Base-by-base conservation (phyloP, 805 yeast genomes). In the Nakazawaea holstii region DNA sequence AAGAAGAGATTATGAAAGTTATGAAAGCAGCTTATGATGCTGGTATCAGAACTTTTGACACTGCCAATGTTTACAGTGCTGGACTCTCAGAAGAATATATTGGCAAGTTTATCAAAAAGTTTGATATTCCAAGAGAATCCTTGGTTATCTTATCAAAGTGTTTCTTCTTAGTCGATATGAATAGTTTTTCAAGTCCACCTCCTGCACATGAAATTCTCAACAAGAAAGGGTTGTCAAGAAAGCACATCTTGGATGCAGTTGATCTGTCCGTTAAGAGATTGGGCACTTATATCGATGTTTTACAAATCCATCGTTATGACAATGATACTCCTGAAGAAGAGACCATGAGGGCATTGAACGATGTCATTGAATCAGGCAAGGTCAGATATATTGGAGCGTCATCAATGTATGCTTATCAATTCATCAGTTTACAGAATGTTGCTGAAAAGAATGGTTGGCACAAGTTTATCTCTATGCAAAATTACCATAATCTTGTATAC, bases 371-470 rank as follows among this genome's bases (percentile, higher is more conserved):
- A 27, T 48, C 55, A 31, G 82, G 83, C 11, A 56, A 63, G 30
- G 69, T 68, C 6, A 65, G 82, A 43, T 80, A 80, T 58, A 70
- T 80, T 48, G 85, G 86, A 20, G 84, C 85, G 2, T 79, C 83
- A 1, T 65, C 80, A 2, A 80, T 81, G 85, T 66, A 67, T 53
- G 74, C 80, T 2, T 59, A 63, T 17, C 80, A 80, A 54, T 79
- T 81, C 57, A 76, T 69, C 6, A 70, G 70, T 49, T 55, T 78
- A 54, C 87, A 82, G 55, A 64, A 61, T 50, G 62, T 72, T 45
- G 86, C 87, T 2, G 84, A 81, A 45, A 67, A 67, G 57, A 52
- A 74, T 53, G 74, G 73, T 31, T 81, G 81, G 82, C 64, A 64
- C 52, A 79, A 77, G 58, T 81, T 82, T 52, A 68, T 81, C 45